phyloP scores from a whole-genome alignment of 2,329 filamentous ascomycete species.

The Neopestalotiopsis clavispora region DNA sequence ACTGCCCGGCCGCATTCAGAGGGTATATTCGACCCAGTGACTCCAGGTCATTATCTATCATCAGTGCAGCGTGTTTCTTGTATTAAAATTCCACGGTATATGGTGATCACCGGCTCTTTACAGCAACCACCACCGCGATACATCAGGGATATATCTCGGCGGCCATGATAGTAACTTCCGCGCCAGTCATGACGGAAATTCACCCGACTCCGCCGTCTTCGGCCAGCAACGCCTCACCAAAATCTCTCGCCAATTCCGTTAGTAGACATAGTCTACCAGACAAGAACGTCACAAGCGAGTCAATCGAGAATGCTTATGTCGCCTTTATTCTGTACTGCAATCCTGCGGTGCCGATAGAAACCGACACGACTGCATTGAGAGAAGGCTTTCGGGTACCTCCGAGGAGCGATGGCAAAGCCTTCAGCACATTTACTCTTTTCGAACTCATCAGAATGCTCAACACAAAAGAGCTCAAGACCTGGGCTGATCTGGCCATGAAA shows the following conservation, averaged over 20 bases:
- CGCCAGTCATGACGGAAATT: slow-evolving; percentile 4
- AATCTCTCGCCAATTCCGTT: slow-evolving; percentile 24
- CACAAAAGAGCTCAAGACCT: slow-evolving; percentile 85
- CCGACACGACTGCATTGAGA: slow-evolving; percentile 72
- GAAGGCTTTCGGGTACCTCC: slow-evolving; percentile 81
- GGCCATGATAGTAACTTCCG: neutral
- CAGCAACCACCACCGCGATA: neutral
- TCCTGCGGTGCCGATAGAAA: slow-evolving; percentile 72
- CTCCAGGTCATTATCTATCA: neutral
- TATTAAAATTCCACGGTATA: neutral
- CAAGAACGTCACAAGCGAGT: slow-evolving; percentile 69
- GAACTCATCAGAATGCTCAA: slow-evolving; percentile 81
- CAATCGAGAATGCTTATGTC: slow-evolving; percentile 82
- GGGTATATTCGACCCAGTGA: neutral
- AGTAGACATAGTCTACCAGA: slow-evolving; percentile 59
- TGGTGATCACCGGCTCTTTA: neutral
- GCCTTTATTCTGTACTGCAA: slow-evolving; percentile 91
- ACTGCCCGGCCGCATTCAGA: too few relatives aligned
- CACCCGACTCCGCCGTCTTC: slow-evolving; percentile 31
- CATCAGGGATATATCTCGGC: neutral
- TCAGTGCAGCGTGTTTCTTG: neutral
- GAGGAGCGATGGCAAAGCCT: slow-evolving; percentile 85
- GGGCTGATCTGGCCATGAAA: slow-evolving; percentile 84
- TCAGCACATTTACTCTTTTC: slow-evolving; percentile 78
- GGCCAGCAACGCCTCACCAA: slow-evolving; percentile 32